These are phyloP conservation scores for Physcomitrellopsis africana DNA, from an alignment of 225 moss, liverwort and hornwort species.

Conservation along the genomic window DNA sequence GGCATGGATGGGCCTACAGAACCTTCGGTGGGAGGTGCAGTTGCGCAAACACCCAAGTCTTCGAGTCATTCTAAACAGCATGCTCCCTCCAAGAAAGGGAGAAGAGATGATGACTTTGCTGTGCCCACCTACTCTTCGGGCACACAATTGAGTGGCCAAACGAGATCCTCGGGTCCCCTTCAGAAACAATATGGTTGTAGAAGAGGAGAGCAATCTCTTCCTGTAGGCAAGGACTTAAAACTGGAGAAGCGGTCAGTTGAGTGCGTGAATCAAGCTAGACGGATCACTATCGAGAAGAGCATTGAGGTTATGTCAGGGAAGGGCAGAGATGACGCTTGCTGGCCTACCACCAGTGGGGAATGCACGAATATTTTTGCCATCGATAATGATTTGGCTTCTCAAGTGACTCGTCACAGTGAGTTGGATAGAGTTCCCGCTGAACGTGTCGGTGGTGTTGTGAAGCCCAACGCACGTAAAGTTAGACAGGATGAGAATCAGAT, in stretches of 20 bases:
- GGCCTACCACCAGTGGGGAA: conserved; percentile 55
- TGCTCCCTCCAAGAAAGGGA: conserved; percentile 49
- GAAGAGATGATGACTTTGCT: conserved; percentile 64
- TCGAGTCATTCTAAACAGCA: conserved; percentile 43
- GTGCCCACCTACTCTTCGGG: conserved; percentile 62
- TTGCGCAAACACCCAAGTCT: conserved; percentile 23
- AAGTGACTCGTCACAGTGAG: conserved; percentile 23
- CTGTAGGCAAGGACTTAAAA: conserved; percentile 28
- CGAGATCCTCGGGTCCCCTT: conserved; percentile 28
- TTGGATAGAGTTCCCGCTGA: conserved; percentile 23
- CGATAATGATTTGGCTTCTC: conserved; percentile 36
- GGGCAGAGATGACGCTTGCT: conserved; percentile 30
- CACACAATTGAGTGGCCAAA: conserved; percentile 52
- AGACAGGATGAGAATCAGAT: conserved; percentile 32
- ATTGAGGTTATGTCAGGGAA: conserved; percentile 28
- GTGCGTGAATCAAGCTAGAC: conserved; percentile 22
- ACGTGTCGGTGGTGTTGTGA: conserved; percentile 11
- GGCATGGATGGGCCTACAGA: conserved; percentile 62
- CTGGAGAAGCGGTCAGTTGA: conserved; percentile 31
- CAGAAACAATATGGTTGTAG: conserved; percentile 31
- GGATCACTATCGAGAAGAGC: conserved; percentile 31
- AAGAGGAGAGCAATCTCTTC: conserved; percentile 8
- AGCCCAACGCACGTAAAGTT: conserved; percentile 1
- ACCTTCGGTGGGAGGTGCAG: conserved; percentile 24
- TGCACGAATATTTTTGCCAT: conserved; percentile 48